Evolutionary conservation across 2,329 filamentous ascomycete genomes (phyloP), one percentile per base, ranked within the genome.

Genomic region (Westerdykella ornata): DNA sequence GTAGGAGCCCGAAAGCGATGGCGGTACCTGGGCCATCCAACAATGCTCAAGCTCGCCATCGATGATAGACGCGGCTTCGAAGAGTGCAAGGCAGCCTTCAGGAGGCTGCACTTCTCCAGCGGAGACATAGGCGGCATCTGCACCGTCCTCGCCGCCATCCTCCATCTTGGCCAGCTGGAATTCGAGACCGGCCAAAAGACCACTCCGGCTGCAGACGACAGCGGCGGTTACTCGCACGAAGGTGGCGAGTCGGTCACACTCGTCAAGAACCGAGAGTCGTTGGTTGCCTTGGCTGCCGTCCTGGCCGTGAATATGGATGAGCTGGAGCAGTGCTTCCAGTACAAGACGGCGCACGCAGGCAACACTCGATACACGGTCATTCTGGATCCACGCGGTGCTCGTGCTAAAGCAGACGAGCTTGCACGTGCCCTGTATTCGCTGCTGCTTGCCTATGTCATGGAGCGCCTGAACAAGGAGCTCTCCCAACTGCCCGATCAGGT

Each of bases 331-430:
- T 94, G 88, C 20, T 73, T 98, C 43, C 88, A 89, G 3, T 95
- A 96, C 73, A 94, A 94, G 71, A 97, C 88, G 15, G 96, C 94
- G 74, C 96, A 92, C 53, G 83, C 98, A 42, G 86, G 94, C 60
- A 85, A 88, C 49, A 92, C 98, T 72, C 84, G 92, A 41, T 92
- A 98, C n/a, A 98, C 92, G 0, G 86, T 98, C 51, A 94, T 98
- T 89, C 77, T 98, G 26, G 92, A 98, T 60, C 87, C 90, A 5
- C 82, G 81, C 43, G 92, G 92, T 30, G 92, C 92, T 35, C 83
- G 88, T 38, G 83, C 81, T 30, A 96, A 96, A 54, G 92, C 92
- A 13, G 89, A 97, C 59, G 92, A 97, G 66, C 78, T 98, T 37
- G 89, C 92, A 4, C 79, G 90, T 38, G 96, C 90, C 0, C 72